phyloP scores from a whole-genome alignment of 768 basidiomycete species.

The Pisolithus sp. region DNA sequence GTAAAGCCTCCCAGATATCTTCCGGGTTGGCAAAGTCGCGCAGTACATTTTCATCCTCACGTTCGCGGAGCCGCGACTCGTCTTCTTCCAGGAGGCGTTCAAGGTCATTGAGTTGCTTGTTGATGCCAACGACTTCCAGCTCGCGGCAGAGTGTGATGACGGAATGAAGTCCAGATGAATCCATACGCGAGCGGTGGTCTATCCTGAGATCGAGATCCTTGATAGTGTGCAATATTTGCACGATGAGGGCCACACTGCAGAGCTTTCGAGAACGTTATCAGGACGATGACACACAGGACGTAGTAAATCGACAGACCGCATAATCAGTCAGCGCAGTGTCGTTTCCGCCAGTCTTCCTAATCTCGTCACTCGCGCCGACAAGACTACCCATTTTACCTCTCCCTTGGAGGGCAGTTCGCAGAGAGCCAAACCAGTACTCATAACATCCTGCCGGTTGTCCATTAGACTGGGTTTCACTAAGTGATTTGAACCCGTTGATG shows the following conservation, averaged over 20 bases:
- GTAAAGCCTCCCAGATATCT: conserved; percentile 83
- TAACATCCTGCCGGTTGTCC: conserved; percentile 58
- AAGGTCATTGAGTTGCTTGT: conserved; percentile 59
- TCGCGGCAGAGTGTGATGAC: conserved; percentile 65
- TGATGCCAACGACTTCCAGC: conserved; percentile 59
- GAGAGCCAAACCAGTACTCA: conserved; percentile 83
- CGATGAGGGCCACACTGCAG: conserved; percentile 66
- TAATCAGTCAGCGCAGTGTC: conserved; percentile 77
- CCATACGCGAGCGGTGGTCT: conserved; percentile 86
- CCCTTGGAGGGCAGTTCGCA: conserved; percentile 71
- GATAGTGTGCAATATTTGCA: conserved; percentile 53
- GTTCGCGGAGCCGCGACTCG: conserved; percentile 63
- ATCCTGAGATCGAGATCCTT: conserved; percentile 82
- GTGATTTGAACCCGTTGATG: conserved; percentile 63
- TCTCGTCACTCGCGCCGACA: conserved; percentile 92
- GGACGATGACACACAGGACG: background rate
- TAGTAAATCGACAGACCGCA: conserved; percentile 47
- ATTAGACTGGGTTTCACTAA: conserved; percentile 58
- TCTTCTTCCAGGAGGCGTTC: conserved; percentile 65
- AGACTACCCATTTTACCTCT: conserved; percentile 92
- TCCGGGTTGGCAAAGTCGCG: conserved; percentile 72
- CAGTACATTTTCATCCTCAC: conserved; percentile 70
- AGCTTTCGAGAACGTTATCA: conserved; percentile 15
- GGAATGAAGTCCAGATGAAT: conserved; percentile 71
- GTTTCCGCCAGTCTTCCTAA: conserved; percentile 57